These are phyloP conservation scores for Trichoderma atroviride DNA, from an alignment of 2,329 filamentous ascomycete genomes.

Conservation along the genomic window DNA sequence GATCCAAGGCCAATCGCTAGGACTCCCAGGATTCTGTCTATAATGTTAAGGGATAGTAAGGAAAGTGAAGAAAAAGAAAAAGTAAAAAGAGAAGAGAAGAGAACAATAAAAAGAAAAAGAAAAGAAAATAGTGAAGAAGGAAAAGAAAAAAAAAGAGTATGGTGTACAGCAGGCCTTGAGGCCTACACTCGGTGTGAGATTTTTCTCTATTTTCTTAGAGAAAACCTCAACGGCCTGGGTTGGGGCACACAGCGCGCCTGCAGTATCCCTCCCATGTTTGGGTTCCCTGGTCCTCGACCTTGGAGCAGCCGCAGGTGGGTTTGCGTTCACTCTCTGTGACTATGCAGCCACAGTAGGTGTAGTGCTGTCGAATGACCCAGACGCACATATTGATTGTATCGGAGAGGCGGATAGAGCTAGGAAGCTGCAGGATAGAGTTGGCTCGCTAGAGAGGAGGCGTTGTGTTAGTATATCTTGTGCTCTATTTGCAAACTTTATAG, in stretches of 20 bases:
- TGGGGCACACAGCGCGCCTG: conserved; percentile 37
- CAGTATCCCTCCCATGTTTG: conserved; percentile 41
- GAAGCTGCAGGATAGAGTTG: not conserved
- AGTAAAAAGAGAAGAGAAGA: conserved; percentile 19
- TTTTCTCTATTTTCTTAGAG: not conserved
- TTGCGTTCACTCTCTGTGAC: conserved; percentile 32
- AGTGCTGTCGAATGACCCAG: conserved; percentile 40
- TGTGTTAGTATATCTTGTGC: conserved; percentile 1
- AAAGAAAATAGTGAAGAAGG: not conserved
- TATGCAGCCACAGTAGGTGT: conserved; percentile 40
- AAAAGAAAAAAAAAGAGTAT: not conserved
- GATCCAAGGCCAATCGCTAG: not conserved
- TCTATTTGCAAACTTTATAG: not conserved
- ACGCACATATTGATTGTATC: conserved; percentile 38
- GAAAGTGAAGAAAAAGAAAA: conserved; percentile 7
- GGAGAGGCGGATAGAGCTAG: not conserved
- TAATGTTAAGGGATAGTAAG: conserved; percentile 4
- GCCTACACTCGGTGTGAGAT: not conserved
- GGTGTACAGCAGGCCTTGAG: not conserved
- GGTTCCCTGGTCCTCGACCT: conserved; percentile 35
- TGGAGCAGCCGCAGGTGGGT: conserved; percentile 37
- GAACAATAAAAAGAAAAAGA: not conserved
- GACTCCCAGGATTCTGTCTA: conserved; percentile 12
- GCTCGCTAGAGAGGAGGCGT: not conserved
- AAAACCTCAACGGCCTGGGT: conserved; percentile 32